A percentile compares a stretch with the other conserved stretches of the same genome.
These are phyloP conservation scores for Aspergillus proliferans DNA, from an alignment of 2,329 filamentous ascomycete species.

Conservation along the genomic window DNA sequence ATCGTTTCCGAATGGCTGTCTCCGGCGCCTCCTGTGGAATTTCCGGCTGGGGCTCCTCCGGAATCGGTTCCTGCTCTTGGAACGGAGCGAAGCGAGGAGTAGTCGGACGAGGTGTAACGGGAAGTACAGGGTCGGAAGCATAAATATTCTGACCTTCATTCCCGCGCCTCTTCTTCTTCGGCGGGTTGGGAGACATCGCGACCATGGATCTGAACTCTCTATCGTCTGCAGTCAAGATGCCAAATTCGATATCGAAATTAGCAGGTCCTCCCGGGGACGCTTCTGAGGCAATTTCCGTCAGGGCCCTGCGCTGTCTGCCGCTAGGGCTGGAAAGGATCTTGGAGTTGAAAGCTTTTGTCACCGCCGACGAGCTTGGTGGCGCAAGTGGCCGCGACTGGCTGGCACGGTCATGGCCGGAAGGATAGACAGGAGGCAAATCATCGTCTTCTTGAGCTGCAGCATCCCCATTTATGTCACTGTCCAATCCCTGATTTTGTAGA, in stretches of 20 bases:
- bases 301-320: slow-evolving; percentile 29
- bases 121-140: slow-evolving; percentile 24
- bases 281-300: slow-evolving; percentile 39
- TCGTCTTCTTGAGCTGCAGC: slow-evolving; percentile 30
- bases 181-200: slow-evolving; percentile 25
- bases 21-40: slow-evolving; percentile 9
- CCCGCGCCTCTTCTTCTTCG: slow-evolving; percentile 32
- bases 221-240: slow-evolving; percentile 36
- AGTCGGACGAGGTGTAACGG: slow-evolving; percentile 19
- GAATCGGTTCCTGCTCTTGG: slow-evolving; percentile 8
- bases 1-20: slow-evolving; percentile 15
- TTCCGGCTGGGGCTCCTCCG: slow-evolving; percentile 9
- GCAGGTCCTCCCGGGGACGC: slow-evolving; percentile 32
- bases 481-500: slow-evolving; percentile 17
- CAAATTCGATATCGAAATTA: slow-evolving; percentile 29
- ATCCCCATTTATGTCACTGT: slow-evolving; percentile 18
- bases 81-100: slow-evolving; percentile 12
- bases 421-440: slow-evolving; percentile 29
- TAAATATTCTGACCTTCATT: slow-evolving; percentile 26
- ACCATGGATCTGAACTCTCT: slow-evolving; percentile 31
- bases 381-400: slow-evolving; percentile 15
- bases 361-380: slow-evolving; percentile 18
- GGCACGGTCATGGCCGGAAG: slow-evolving; percentile 11
- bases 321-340: slow-evolving; percentile 35
- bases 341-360: slow-evolving; percentile 18